Conservation (phyloP, 441 rosid species). For the Melastoma candidum region DNA sequence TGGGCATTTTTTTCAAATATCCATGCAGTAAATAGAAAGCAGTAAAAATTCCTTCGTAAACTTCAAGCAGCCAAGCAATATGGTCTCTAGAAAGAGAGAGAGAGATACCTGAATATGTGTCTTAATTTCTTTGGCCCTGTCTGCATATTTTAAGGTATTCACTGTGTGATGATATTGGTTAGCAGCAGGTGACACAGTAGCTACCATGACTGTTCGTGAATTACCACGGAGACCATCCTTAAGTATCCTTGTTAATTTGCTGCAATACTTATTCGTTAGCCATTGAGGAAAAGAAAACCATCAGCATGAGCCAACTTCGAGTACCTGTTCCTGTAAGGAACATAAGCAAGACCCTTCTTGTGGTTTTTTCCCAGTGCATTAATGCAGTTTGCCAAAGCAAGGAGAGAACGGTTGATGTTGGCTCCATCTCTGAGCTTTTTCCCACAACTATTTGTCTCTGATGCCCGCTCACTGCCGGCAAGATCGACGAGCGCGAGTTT, state of each 20-base stretch:
- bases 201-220: slow-evolving; percentile 74
- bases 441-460: slow-evolving; percentile 86
- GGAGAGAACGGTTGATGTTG: slow-evolving; percentile 88
- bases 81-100: no score
- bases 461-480: slow-evolving; percentile 96
- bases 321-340: slow-evolving; percentile 93
- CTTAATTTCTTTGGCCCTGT: slow-evolving; percentile 91
- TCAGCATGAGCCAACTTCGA: slow-evolving; percentile 9
- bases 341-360: slow-evolving; percentile 94
- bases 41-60: no score
- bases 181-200: slow-evolving; percentile 75
- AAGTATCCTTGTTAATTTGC: slow-evolving; percentile 89
- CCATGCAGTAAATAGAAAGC: no score
- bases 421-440: slow-evolving; percentile 96
- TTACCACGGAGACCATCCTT: slow-evolving; percentile 87
- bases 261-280: slow-evolving; percentile 29
- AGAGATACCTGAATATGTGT: slow-evolving; percentile 71
- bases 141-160: slow-evolving; percentile 91
- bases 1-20: no score
- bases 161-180: slow-evolving; percentile 83
- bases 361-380: slow-evolving; percentile 90
- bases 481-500: slow-evolving; percentile 98
- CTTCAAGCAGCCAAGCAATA: no score
- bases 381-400: slow-evolving; percentile 93
- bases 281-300: slow-evolving; percentile 5